Conservation (phyloP, 139 green algal genomes). For the Trebouxia sp. region DNA sequence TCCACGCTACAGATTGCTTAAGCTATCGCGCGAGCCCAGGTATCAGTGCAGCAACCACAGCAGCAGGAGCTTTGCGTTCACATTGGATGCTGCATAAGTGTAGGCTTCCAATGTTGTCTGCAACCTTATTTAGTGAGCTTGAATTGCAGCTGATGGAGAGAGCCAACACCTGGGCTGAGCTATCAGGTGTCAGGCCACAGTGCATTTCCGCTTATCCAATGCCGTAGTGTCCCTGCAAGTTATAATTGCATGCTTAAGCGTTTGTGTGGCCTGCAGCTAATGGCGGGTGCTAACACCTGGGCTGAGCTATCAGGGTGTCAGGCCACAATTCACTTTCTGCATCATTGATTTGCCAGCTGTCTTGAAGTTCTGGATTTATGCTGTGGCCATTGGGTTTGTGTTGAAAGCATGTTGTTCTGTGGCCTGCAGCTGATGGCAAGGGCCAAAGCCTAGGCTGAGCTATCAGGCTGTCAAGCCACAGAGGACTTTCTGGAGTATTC, state of each 20-base stretch:
- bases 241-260: not conserved
- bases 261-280: not conserved
- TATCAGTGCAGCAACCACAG: too few relatives aligned
- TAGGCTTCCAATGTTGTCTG: not conserved
- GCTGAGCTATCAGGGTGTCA: too few relatives aligned
- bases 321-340: not conserved
- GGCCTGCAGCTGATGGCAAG: slow-evolving; percentile 67
- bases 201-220: too few relatives aligned
- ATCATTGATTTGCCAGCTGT: not conserved
- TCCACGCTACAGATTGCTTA: too few relatives aligned
- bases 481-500: slow-evolving; percentile 75
- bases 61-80: too few relatives aligned
- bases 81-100: too few relatives aligned
- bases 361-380: not conserved
- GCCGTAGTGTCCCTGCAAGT: too few relatives aligned
- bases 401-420: not conserved
- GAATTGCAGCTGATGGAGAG: slow-evolving; percentile 67
- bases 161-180: slow-evolving; percentile 67
- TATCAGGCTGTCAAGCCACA: slow-evolving; percentile 42
- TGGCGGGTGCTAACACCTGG: too few relatives aligned
- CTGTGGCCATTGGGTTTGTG: not conserved
- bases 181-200: slow-evolving; percentile 44
- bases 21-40: too few relatives aligned
- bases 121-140: not conserved
- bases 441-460: slow-evolving; percentile 67